A percentile compares a stretch with the other conserved stretches of the same genome.
Evolutionary conservation across 1,139 yeast species (phyloP).

Genomic region (Candida buenavistaensis): DNA sequence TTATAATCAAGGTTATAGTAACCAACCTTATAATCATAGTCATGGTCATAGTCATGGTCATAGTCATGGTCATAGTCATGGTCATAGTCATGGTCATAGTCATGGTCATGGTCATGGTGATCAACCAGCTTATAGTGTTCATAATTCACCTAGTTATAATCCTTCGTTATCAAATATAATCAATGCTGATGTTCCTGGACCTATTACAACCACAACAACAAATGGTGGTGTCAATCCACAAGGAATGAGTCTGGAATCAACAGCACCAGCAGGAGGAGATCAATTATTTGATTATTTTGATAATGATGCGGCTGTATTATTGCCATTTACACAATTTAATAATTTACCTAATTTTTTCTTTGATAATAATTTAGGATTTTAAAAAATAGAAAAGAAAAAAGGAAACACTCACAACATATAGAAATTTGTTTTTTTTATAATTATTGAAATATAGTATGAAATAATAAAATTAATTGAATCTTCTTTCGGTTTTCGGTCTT

Average conservation of each 20-base stretch:
- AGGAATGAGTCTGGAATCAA: too few relatives aligned
- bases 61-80: too few relatives aligned
- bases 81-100: too few relatives aligned
- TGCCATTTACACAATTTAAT: slow-evolving; percentile 18
- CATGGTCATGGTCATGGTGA: slow-evolving; percentile 1
- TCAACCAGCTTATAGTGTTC: slow-evolving; percentile 8
- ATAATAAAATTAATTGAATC: too few relatives aligned
- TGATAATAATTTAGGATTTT: slow-evolving; percentile 34
- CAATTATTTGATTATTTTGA: slow-evolving; percentile 16
- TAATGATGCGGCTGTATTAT: slow-evolving; percentile 20
- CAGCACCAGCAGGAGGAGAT: slow-evolving; percentile 2
- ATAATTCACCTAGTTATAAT: slow-evolving; percentile 23
- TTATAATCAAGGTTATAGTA: too few relatives aligned
- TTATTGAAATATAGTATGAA: too few relatives aligned
- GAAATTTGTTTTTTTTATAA: too few relatives aligned
- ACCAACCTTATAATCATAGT: background rate
- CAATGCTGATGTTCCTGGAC: background rate
- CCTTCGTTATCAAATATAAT: slow-evolving; percentile 28
- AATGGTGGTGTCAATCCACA: too few relatives aligned
- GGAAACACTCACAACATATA: too few relatives aligned
- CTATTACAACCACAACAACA: slow-evolving; percentile 1
- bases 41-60: slow-evolving; percentile 8
- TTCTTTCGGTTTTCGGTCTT: too few relatives aligned
- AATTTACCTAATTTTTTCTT: slow-evolving; percentile 41
- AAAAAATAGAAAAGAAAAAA: slow-evolving; percentile 2